phyloP scores from a whole-genome alignment of 2,329 filamentous ascomycete genomes.

The Aspergillus brunneoviolaceus region DNA sequence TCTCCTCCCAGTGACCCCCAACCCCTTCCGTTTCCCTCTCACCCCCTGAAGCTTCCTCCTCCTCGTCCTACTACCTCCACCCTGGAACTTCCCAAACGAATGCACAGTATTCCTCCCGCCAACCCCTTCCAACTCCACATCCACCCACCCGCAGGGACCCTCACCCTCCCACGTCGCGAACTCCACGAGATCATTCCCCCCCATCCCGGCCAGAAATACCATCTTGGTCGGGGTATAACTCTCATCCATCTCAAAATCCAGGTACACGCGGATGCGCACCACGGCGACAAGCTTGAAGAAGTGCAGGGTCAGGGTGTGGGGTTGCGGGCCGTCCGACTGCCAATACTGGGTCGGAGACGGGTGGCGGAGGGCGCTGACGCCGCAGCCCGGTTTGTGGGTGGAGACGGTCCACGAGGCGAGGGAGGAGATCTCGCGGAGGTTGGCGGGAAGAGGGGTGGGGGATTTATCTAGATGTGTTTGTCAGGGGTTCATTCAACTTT shows the following conservation, averaged over 20 bases:
- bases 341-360: conserved; percentile 60
- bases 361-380: conserved; percentile 58
- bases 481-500: neutral
- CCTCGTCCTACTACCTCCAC: neutral
- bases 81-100: conserved; percentile 21
- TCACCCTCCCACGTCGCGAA: conserved; percentile 79
- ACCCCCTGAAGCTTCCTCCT: neutral
- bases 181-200: conserved; percentile 85
- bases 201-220: conserved; percentile 82
- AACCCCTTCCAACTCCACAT: conserved; percentile 69
- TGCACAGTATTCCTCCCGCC: conserved; percentile 46
- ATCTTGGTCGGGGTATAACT: conserved; percentile 96
- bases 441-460: conserved; percentile 38
- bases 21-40: neutral
- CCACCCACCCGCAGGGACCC: conserved; percentile 84
- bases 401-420: conserved; percentile 67
- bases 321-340: conserved; percentile 67
- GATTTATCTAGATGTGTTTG: conserved; percentile 29
- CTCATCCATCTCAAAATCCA: conserved; percentile 91
- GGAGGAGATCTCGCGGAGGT: conserved; percentile 62
- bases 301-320: conserved; percentile 63
- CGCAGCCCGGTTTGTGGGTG: conserved; percentile 62
- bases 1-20: neutral
- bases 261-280: conserved; percentile 55
- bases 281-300: conserved; percentile 57